These are phyloP conservation scores for Collybia nuda DNA, from an alignment of 768 basidiomycete species.

Conservation along the genomic window DNA sequence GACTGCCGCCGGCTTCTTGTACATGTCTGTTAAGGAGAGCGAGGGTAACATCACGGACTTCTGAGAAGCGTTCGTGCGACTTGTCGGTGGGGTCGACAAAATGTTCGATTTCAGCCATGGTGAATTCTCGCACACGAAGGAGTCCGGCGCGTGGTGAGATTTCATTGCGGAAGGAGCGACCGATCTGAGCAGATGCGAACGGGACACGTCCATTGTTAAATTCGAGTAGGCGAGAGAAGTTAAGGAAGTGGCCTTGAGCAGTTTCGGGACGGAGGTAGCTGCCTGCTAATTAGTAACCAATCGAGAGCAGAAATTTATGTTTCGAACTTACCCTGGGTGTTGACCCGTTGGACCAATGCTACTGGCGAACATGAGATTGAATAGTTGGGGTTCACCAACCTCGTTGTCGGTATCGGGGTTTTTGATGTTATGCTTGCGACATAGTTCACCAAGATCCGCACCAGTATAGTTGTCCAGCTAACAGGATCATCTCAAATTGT, in stretches of 20 bases:
- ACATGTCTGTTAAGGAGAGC: conserved; percentile 78
- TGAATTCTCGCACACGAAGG: conserved; percentile 97
- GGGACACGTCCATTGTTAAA: conserved; percentile 98
- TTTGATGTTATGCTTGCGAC: conserved; percentile 72
- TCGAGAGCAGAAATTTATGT: background rate
- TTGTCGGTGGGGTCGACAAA: conserved; percentile 96
- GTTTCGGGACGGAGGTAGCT: conserved; percentile 98
- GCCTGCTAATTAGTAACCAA: background rate
- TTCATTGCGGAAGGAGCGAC: conserved; percentile 95
- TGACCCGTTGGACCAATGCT: conserved; percentile 98
- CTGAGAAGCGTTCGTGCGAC: conserved; percentile 77
- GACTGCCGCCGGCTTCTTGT: conserved; percentile 74
- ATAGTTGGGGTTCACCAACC: conserved; percentile 89
- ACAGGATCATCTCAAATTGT: background rate
- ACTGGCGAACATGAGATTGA: conserved; percentile 98
- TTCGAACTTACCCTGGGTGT: conserved; percentile 75
- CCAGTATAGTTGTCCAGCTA: conserved; percentile 95
- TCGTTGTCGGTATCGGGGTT: conserved; percentile 95
- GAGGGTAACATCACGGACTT: conserved; percentile 75
- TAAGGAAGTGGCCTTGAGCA: conserved; percentile 98
- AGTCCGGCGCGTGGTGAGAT: conserved; percentile 96
- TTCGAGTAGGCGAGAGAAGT: conserved; percentile 94
- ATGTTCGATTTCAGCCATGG: conserved; percentile 99
- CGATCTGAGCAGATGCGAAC: conserved; percentile 97
- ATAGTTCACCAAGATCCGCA: conserved; percentile 83